Conservation (phyloP, 2,329 filamentous ascomycete genomes). For the Neoascochyta sp. region DNA sequence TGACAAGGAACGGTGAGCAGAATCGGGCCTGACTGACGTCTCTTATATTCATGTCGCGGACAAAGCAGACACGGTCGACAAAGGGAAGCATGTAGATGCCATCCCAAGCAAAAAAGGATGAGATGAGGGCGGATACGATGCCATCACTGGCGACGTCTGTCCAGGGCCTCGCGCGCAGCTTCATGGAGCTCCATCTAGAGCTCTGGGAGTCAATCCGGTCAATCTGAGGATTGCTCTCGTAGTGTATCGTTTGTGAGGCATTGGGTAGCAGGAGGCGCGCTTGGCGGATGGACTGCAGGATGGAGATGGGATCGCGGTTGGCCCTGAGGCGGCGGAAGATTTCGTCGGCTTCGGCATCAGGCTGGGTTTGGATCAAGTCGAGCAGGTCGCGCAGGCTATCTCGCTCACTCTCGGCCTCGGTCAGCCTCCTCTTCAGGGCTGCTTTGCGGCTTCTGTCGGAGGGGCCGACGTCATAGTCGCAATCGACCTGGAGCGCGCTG, state of each 20-base stretch:
- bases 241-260: no score
- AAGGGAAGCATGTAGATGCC: not conserved
- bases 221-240: not conserved
- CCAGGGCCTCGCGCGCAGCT: not conserved
- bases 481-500: not conserved
- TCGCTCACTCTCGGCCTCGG: not conserved
- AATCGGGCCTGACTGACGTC: not conserved
- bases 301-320: not conserved
- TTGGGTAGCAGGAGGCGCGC: not conserved
- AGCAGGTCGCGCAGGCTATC: not conserved
- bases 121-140: not conserved
- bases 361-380: not conserved
- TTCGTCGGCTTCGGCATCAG: not conserved
- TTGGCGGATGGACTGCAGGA: not conserved
- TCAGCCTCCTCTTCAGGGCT: not conserved
- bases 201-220: not conserved
- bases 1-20: slow-evolving; percentile 1
- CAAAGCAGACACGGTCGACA: not conserved
- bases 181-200: not conserved
- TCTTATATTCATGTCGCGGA: not conserved
- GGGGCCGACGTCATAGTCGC: not conserved
- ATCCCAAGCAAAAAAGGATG: not conserved
- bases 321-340: slow-evolving; percentile 1
- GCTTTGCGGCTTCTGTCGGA: slow-evolving; percentile 1
- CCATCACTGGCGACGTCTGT: not conserved